These are phyloP conservation scores for Vitellaria paradoxa DNA, from an alignment of 179 eudicot species.

Conservation along the genomic window DNA sequence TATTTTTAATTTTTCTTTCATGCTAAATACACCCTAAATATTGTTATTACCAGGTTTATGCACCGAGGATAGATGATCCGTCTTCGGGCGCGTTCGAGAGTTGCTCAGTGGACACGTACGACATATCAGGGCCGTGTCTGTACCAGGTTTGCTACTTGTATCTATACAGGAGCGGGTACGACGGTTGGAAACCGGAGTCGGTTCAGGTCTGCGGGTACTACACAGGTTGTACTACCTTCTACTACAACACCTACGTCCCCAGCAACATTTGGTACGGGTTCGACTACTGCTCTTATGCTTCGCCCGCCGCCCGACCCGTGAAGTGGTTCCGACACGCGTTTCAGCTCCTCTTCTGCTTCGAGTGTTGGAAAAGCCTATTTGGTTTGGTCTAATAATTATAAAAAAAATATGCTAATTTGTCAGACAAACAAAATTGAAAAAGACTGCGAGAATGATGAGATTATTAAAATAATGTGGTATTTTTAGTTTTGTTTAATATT, in stretches of 20 bases:
- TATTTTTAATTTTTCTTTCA: background rate
- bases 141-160: constrained; percentile 77
- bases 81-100: constrained; percentile 61
- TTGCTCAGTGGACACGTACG: constrained; percentile 77
- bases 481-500: no score
- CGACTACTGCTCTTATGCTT: constrained; percentile 55
- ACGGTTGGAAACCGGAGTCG: constrained; percentile 70
- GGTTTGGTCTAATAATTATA: background rate
- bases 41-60: constrained; percentile 52
- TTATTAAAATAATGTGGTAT: no score
- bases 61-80: constrained; percentile 81
- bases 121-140: constrained; percentile 71
- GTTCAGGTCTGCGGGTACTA: constrained; percentile 58
- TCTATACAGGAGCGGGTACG: constrained; percentile 72
- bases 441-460: no score
- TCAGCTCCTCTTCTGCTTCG: constrained; percentile 8
- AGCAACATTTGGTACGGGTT: constrained; percentile 67
- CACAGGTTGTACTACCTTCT: constrained; percentile 55
- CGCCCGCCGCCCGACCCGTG: constrained; percentile 18
- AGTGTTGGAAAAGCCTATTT: constrained; percentile 9
- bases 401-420: no score
- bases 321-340: background rate
- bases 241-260: constrained; percentile 50
- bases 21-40: background rate
- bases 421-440: no score